Evolutionary conservation across 177 flowering plant species (phyloP).

Genomic region (Telopea speciosissima): DNA sequence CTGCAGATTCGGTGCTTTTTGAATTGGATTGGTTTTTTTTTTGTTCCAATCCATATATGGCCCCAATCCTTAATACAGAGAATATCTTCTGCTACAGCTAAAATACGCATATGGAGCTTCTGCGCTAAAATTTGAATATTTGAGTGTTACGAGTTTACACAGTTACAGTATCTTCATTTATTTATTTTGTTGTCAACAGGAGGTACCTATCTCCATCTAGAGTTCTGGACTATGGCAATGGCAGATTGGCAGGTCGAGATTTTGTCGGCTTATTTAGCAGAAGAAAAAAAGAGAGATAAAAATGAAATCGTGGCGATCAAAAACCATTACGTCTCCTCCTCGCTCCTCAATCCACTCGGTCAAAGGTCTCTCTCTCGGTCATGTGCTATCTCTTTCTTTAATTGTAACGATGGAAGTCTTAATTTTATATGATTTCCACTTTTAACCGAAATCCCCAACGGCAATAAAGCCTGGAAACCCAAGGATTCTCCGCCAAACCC

Average conservation of each 20-base stretch:
- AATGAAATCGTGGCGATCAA: neutral
- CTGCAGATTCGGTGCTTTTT: too few species aligned
- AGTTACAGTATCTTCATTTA: too few species aligned
- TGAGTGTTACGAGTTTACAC: too few species aligned
- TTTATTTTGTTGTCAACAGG: too few species aligned
- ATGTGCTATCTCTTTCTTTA: neutral
- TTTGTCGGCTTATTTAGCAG: neutral
- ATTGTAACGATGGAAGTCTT: neutral
- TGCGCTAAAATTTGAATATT: neutral
- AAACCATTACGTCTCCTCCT: neutral
- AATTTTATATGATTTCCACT: neutral
- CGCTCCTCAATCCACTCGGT: conserved; percentile 6
- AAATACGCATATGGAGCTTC: neutral
- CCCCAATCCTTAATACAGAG: too few species aligned
- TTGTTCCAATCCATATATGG: too few species aligned
- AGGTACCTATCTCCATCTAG: too few species aligned
- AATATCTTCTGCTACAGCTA: neutral
- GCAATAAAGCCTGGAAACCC: conserved; percentile 6
- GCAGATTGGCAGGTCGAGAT: too few species aligned
- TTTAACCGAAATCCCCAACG: conserved; percentile 1
- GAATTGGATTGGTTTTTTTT: too few species aligned
- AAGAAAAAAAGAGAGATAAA: neutral
- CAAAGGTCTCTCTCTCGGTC: neutral
- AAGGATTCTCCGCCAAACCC: conserved; percentile 2
- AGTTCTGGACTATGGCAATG: too few species aligned